Base-by-base conservation (phyloP, 2,329 filamentous ascomycete species). In the Juglanconis juglandina region DNA sequence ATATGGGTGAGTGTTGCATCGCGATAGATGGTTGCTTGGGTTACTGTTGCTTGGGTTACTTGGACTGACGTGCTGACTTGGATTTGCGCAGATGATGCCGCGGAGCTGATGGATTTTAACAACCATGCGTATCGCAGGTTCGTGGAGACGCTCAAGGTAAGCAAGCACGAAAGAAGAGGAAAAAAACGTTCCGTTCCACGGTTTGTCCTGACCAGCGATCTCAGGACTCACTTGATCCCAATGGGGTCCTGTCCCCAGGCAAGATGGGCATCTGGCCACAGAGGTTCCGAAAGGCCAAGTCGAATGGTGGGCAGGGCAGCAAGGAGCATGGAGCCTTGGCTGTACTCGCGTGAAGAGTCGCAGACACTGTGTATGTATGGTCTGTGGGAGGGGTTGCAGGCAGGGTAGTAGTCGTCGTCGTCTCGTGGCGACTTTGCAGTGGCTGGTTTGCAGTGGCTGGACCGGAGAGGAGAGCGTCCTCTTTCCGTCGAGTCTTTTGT, bases 21-120 rank as follows among this genome's bases (percentile, higher is more conserved):
- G 24, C 24, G 24, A 24, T 24, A 24, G 24, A 24, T 24, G 24
- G 24, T 24, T 2, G 24, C 24, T 24, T 24, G 24, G 24, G 24
- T 24, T 24, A 2, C 24, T 24, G 62, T 30, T 11, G 8, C 10
- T 7, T 4, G 24, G 50, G 30, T 24, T 17, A 10, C 11, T 1
- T 30, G 9, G 10, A 10, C n/a, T 37, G 17, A 10, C 10, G 24
- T 24, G 24, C 24, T 24, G 24, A 24, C 24, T 2, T 24, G 24
- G 24, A 24, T 24, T 32, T 8, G 32, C 8, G n/a, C 46, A 76
- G 73, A 76, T 60, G 61, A 71, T 24, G 72, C 74, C 46, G 72
- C 74, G 9, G 66, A 72, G n/a, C 62, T 74, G 10, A 75, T 74
- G 61, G 70, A 75, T 61, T 76, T 76, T 55, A 76, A 76, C 54